Conservation (phyloP, 2,329 filamentous ascomycete genomes). For the Aspergillus pseudoglaucus region DNA sequence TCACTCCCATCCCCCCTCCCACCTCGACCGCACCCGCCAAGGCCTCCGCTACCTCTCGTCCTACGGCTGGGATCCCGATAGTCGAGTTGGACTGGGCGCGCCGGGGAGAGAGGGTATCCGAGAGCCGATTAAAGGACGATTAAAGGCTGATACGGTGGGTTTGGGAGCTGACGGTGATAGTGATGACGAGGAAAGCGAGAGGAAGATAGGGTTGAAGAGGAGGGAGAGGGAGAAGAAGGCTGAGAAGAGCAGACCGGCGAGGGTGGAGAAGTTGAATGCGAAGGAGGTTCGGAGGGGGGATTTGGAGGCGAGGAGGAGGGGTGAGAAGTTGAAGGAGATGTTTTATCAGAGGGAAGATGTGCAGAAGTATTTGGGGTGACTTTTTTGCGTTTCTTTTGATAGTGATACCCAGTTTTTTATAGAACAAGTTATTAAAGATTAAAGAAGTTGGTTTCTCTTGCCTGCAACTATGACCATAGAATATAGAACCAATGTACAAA, state of each 20-base stretch:
- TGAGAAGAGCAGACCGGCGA: constrained; percentile 25
- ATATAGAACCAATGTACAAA: background rate
- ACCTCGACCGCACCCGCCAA: constrained; percentile 50
- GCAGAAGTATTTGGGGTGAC: constrained; percentile 60
- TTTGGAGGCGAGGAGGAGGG: constrained; percentile 55
- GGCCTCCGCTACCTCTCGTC: constrained; percentile 52
- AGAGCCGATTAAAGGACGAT: constrained; percentile 64
- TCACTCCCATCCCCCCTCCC: constrained; percentile 53
- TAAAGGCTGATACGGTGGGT: constrained; percentile 70
- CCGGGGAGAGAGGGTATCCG: constrained; percentile 62
- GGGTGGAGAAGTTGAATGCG: constrained; percentile 55
- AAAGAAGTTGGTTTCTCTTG: background rate
- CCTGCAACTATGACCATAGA: background rate
- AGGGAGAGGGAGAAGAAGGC: constrained; percentile 21
- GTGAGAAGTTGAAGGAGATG: constrained; percentile 59
- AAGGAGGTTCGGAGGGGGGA: constrained; percentile 61
- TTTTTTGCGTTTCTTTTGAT: background rate
- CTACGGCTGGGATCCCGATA: constrained; percentile 57
- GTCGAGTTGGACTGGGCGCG: constrained; percentile 63
- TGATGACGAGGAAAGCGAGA: constrained; percentile 18
- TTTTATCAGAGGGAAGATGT: constrained; percentile 73
- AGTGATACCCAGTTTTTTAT: background rate
- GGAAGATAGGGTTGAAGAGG: constrained; percentile 16
- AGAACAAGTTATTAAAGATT: constrained; percentile 1
- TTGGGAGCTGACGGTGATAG: constrained; percentile 52